Conservation (phyloP, 805 yeast genomes). For the Cyberlindnera mississippiensis region DNA sequence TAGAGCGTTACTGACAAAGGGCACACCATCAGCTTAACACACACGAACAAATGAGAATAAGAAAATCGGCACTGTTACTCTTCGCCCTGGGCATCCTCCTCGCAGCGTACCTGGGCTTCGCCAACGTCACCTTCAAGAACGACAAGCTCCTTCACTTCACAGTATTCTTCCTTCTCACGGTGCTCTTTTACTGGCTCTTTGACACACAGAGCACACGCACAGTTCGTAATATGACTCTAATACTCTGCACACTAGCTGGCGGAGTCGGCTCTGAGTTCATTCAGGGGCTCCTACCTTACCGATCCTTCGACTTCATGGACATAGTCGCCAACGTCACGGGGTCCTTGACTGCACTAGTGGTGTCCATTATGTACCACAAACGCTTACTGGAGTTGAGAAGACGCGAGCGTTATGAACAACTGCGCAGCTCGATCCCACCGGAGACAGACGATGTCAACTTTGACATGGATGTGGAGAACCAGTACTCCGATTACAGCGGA, state of each 20-base stretch:
- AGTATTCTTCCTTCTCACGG: constrained; percentile 44
- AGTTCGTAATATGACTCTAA: constrained; percentile 33
- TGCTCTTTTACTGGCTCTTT: constrained; percentile 44
- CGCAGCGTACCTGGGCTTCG: constrained; percentile 27
- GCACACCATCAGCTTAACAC: background rate
- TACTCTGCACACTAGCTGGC: constrained; percentile 44
- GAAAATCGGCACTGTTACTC: constrained; percentile 31
- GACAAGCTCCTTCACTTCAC: constrained; percentile 50
- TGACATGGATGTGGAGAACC: constrained; percentile 23
- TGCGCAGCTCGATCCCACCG: constrained; percentile 27
- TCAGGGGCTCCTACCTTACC: constrained; percentile 42
- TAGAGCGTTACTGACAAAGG: background rate
- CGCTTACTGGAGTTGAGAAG: constrained; percentile 22
- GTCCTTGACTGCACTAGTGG: constrained; percentile 17
- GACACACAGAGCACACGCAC: constrained; percentile 33
- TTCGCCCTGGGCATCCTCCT: constrained; percentile 34
- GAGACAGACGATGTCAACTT: constrained; percentile 23
- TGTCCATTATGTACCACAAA: constrained; percentile 22
- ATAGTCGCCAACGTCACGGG: constrained; percentile 37
- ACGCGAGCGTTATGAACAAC: constrained; percentile 22
- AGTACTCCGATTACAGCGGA: constrained; percentile 9
- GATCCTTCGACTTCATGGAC: constrained; percentile 49
- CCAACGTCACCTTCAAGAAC: constrained; percentile 38
- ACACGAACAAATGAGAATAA: constrained; percentile 13
- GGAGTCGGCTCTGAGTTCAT: constrained; percentile 47